Base-by-base conservation (phyloP, 495 filamentous ascomycete genomes). In the Jackrogersella minutella region DNA sequence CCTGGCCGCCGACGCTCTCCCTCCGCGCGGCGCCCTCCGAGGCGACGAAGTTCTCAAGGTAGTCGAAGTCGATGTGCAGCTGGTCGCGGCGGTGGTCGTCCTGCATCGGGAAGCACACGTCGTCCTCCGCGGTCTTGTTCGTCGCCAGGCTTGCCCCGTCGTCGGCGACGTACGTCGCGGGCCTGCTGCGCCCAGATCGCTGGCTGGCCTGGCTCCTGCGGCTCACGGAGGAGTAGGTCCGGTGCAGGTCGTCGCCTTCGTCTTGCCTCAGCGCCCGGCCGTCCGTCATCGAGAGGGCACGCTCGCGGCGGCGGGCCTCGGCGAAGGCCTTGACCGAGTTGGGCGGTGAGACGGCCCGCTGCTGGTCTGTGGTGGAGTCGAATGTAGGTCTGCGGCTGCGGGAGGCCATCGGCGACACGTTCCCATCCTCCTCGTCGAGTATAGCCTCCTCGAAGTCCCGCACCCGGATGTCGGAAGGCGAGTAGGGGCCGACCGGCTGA, bases 291-390 rank as follows among this genome's bases (percentile, higher is more conserved):
- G 86, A 87, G 9, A 85, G 69, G n/a, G 82, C 82, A 14, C 81
- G 79, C 60, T 87, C 84, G 10, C 85, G 81, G 17, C 84, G 84
- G 31, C 86, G 81, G 36, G 86, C 86, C 64, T 95, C 92, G 2
- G 94, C 96, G 76, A 99, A 99, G 13, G 95, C 95, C 76, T 97
- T 94, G 21, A 99, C 95, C 2, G 95, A 99, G 75, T 97, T 98
- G 1, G 95, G 93, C 9, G 93, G 93, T 14, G 96, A 99, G 0
- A 85, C 82, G 1, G 91, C 91, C 22, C 91, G 84, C 5, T 85
- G 73, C 57, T 65, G 66, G 46, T 80, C 79, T 8, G 73, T 77
- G 1, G 71, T 73, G 1, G 79, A 78, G 34, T 74, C 76, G 21
- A 81, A 77, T 24, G 79, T 86, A 22, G 77, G 82, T 39, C 81